Conservation (phyloP, 768 basidiomycete genomes). For the Mycena epipterygia region DNA sequence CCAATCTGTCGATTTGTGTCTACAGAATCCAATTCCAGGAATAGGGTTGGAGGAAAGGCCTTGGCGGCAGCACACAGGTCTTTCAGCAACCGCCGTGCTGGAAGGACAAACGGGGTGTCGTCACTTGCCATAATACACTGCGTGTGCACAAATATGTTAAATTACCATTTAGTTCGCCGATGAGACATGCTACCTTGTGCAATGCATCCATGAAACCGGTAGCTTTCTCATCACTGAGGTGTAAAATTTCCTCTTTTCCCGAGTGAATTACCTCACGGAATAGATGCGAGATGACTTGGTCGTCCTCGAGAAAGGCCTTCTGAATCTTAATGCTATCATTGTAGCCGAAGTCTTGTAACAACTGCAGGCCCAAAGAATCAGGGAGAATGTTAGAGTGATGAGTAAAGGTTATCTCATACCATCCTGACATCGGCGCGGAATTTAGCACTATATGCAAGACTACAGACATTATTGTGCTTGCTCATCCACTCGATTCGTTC, state of each 20-base stretch:
- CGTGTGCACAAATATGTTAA: too few species aligned
- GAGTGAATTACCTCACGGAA: conserved; percentile 4
- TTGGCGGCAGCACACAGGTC: conserved; percentile 6
- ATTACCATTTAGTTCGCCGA: conserved; percentile 4
- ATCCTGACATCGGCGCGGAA: too few species aligned
- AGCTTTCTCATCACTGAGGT: conserved; percentile 5
- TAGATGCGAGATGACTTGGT: too few species aligned
- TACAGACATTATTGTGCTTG: too few species aligned
- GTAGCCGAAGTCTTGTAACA: conserved; percentile 8
- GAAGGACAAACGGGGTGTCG: too few species aligned
- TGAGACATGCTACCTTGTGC: conserved; percentile 14
- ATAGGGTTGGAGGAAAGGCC: conserved; percentile 10
- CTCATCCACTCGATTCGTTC: too few species aligned
- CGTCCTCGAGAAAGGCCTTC: too few species aligned
- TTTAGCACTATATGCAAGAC: too few species aligned
- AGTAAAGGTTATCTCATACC: neutral
- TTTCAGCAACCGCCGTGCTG: conserved; percentile 8
- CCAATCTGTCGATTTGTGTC: conserved; percentile 5
- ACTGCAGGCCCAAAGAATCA: conserved; percentile 5
- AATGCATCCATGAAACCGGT: too few species aligned
- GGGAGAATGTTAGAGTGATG: neutral
- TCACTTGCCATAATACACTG: too few species aligned
- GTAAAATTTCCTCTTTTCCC: conserved; percentile 11
- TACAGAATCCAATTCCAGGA: conserved; percentile 9
- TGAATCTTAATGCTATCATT: neutral